Evolutionary conservation across 306 rosid genomes (phyloP).

Genomic region (Vigna unguiculata): DNA sequence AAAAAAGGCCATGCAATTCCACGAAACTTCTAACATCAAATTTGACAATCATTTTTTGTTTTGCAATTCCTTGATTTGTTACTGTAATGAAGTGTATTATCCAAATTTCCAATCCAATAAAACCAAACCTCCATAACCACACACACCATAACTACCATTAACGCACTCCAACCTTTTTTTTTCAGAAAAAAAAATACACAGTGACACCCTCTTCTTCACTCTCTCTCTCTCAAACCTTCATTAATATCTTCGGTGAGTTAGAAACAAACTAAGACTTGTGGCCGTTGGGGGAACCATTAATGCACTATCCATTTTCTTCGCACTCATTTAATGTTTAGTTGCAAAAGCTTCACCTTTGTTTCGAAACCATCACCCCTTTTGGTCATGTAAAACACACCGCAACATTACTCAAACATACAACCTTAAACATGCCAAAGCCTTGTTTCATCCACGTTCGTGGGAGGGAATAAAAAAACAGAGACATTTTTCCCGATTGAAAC

Average conservation of each 20-base stretch:
- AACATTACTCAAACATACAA: constrained; percentile 8
- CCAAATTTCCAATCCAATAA: constrained; percentile 1
- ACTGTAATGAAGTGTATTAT: not conserved
- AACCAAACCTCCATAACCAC: constrained; percentile 1
- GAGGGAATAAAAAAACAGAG: not conserved
- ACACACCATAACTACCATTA: constrained; percentile 28
- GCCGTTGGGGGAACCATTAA: constrained; percentile 44
- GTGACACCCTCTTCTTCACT: not conserved
- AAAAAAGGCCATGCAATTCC: constrained; percentile 20
- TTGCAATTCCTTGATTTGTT: not conserved
- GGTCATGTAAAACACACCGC: not conserved
- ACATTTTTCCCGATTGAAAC: constrained; percentile 6
- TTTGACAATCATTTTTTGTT: not conserved
- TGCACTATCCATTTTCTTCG: constrained; percentile 44
- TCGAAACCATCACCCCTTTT: constrained; percentile 11
- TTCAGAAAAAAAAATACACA: not conserved
- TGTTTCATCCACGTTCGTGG: constrained; percentile 23
- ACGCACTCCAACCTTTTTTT: not conserved
- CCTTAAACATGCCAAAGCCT: constrained; percentile 29
- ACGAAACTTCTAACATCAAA: constrained; percentile 41
- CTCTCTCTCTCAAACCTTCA: constrained; percentile 3
- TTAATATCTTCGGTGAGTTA: constrained; percentile 51
- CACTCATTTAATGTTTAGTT: constrained; percentile 40
- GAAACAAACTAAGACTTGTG: constrained; percentile 45
- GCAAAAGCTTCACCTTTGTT: not conserved